phyloP scores from a whole-genome alignment of 345 rosid genomes.

The Heritiera fomes region DNA sequence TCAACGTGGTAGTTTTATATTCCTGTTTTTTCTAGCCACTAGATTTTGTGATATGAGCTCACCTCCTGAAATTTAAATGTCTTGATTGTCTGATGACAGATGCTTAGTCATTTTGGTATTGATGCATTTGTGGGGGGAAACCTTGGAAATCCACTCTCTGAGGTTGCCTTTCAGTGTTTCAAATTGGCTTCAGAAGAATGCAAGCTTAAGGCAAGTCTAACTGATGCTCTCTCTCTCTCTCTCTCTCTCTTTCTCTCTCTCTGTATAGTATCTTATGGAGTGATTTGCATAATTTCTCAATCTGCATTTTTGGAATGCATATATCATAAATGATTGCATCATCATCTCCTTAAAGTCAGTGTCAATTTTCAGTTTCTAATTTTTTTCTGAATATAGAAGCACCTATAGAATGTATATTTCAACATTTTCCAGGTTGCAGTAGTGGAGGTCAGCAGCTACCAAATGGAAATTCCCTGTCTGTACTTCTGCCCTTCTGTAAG shows the following conservation, averaged over 20 bases:
- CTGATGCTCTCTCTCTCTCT: conserved; percentile 2
- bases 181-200: conserved; percentile 20
- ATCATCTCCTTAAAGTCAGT: conserved; percentile 3
- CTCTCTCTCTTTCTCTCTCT: background rate
- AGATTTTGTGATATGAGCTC: background rate
- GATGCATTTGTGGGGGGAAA: conserved; percentile 37
- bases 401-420: background rate
- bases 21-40: background rate
- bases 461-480: conserved; percentile 37
- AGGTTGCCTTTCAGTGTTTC: conserved; percentile 21
- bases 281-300: background rate
- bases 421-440: conserved; percentile 35
- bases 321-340: background rate
- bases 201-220: conserved; percentile 27
- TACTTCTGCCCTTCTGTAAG: conserved; percentile 37
- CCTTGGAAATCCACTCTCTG: conserved; percentile 41
- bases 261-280: background rate
- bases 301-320: background rate
- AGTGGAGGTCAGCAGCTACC: conserved; percentile 44
- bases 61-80: background rate
- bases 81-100: conserved; percentile 23
- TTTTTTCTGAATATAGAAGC: background rate
- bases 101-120: conserved; percentile 36
- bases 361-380: background rate
- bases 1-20: background rate